Base-by-base conservation (phyloP, 305 asterid genomes). In the Stenogyne calaminthoides region DNA sequence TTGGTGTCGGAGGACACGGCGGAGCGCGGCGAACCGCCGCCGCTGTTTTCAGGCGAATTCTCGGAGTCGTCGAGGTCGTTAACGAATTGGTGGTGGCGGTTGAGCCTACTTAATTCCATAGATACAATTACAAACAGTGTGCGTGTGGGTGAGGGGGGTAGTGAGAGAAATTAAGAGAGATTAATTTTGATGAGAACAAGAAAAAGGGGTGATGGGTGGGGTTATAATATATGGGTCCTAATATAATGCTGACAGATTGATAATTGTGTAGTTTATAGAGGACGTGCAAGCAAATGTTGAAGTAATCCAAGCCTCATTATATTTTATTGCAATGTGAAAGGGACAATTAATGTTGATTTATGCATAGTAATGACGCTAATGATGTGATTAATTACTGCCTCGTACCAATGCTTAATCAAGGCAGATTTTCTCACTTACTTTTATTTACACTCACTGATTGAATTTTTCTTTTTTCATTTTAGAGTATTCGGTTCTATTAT, bases 231-330 rank as follows among this genome's bases (percentile, higher is more conserved):
- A 70, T 66, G 72, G 69, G 67, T 40, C 58, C 67, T 79, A 85
- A 85, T 82, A 25, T 25, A 25, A 25, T 32, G 78, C 56, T 56
- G 84, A 92, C 88, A 88, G 93, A 82, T 78, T 77, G 70, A 82
- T 61, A 80, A 81, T 69, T 80, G 79, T 69, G 84, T 76, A 73
- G 82, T 82, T 80, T 83, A 81, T 78, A 66, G 81, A 84, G 96
- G 96, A 88, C 95, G 97, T 92, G 96, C 95, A 82, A 86, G 88
- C 85, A 88, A 90, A 88, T 88, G 96, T 84, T 79, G 80, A 86
- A 83, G 55, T 84, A 85, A 79, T 81, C 79, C 83, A 80, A 80
- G 67, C 71, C 69, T 74, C 70, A 69, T 75, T 60, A 71, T 84
- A 64, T 75, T 81, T 81, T 75, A 75, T 59, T 83, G 44, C 71